Evolutionary conservation across 2,329 filamentous ascomycete genomes (phyloP), one percentile per base, ranked within the genome.

Genomic region (Penicillium sp.): DNA sequence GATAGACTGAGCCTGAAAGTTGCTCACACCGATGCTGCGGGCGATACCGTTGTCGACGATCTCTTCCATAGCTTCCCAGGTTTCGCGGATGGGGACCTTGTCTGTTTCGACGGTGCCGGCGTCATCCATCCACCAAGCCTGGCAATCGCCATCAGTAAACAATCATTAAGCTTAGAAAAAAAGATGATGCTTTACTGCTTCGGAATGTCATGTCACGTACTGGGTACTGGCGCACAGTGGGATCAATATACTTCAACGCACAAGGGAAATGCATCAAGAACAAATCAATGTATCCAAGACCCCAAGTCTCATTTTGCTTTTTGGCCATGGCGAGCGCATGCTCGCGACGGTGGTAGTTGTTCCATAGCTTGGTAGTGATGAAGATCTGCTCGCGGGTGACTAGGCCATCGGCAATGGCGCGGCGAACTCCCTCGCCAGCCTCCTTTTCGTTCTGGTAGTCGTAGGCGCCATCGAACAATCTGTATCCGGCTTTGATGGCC

Each of bases 391-490:
- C 30, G 42, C 57, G 60, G 19, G 57, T 60, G 3, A 62, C 60
- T 1, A 62, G 42, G 28, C 60, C 60, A 3, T 62, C 57, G 22
- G 57, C 26, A 49, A 62, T 62, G 43, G 60, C 60, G 40, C 60
- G 57, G 22, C 55, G 53, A 45, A 62, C 55, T 5, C 57, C 60
- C 45, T 62, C 53, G 19, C 60, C 60, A 11, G 57, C 57, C 40
- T 59, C 53, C 38, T 59, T 60, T 40, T 62, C 60, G 26, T 62
- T 62, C 55, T 62, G 57, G 52, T 62, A 62, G 45, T 59, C 60
- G 42, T 59, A 62, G 43, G 57, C 57, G 16, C 57, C 57, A 37
- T 59, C 60, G 38, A 57, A 62, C 2, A 59, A 37, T 46, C 57
- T 45, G 43, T 52, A 61, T 3, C 55, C 53, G 2, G 42, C 57